Percentiles rank a stretch among this genome's conserved stretches.
Evolutionary conservation across 2,329 filamentous ascomycete species (phyloP).

Genomic region (Ophiostoma australiae): DNA sequence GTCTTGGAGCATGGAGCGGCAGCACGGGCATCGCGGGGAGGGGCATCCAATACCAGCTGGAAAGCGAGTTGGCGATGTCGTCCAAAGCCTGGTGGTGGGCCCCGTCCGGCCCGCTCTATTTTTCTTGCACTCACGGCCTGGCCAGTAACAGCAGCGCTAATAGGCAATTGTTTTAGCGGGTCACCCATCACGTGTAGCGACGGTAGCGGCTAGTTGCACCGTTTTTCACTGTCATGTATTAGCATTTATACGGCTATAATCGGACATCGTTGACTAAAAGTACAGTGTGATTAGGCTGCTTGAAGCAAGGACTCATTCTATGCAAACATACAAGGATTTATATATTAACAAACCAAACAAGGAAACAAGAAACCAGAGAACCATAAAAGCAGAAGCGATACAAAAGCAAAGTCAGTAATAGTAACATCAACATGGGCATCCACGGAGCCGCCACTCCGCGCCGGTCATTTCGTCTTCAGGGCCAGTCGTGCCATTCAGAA

Average conservation of each 20-base stretch:
- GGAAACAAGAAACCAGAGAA: background rate
- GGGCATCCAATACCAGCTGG: background rate
- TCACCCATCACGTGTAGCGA: background rate
- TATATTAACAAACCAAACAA: background rate
- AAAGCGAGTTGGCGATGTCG: slow-evolving; percentile 12
- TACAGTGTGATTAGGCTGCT: background rate
- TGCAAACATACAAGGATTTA: background rate
- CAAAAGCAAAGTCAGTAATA: background rate
- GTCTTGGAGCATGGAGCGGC: background rate
- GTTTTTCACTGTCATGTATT: background rate
- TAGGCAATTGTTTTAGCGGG: slow-evolving; percentile 5
- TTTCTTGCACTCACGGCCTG: slow-evolving; percentile 8
- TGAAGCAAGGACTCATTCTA: background rate
- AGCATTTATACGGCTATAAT: background rate
- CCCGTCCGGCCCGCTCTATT: slow-evolving; percentile 6
- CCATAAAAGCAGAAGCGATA: background rate
- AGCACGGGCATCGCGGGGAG: slow-evolving; percentile 13
- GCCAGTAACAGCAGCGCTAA: slow-evolving; percentile 11
- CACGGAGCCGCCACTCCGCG: no score
- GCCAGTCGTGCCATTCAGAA: no score
- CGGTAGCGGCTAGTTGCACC: background rate
- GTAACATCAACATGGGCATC: background rate
- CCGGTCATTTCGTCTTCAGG: no score
- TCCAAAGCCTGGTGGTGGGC: background rate
- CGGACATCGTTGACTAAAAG: background rate